phyloP scores from a whole-genome alignment of 2,329 filamentous ascomycete genomes.

The Grosmannia serpens region DNA sequence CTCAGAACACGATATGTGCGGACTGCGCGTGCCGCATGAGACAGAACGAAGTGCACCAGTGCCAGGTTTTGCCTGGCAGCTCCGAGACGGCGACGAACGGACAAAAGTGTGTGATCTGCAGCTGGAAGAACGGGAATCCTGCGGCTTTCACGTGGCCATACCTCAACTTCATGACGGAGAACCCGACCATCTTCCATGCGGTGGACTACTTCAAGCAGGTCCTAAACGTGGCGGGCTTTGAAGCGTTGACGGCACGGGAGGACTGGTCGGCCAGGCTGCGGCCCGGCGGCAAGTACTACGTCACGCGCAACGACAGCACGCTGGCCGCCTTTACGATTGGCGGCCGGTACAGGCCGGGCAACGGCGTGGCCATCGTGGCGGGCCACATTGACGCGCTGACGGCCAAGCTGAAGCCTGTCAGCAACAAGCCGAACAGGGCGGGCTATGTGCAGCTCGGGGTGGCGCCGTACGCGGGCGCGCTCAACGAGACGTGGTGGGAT shows the following conservation, averaged over 20 bases:
- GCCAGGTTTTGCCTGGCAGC: constrained; percentile 7
- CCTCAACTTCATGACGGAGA: constrained; percentile 73
- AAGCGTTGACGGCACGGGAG: constrained; percentile 66
- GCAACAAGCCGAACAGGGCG: constrained; percentile 69
- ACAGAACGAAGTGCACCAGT: constrained; percentile 2
- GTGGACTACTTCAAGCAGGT: constrained; percentile 68
- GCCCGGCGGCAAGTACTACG: constrained; percentile 44
- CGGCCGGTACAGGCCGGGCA: constrained; percentile 23
- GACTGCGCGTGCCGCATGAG: constrained; percentile 25
- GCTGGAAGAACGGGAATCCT: constrained; percentile 31
- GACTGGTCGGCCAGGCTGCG: constrained; percentile 63
- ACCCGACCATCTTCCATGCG: constrained; percentile 88
- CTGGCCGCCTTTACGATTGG: constrained; percentile 26
- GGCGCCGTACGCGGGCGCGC: constrained; percentile 78
- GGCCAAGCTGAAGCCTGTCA: constrained; percentile 82
- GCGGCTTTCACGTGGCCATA: constrained; percentile 73
- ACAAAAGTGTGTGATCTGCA: constrained; percentile 23
- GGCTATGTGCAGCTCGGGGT: constrained; percentile 86
- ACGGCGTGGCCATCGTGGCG: constrained; percentile 43
- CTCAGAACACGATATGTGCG: constrained; percentile 26
- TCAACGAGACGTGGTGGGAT: constrained; percentile 95
- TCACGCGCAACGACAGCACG: constrained; percentile 24
- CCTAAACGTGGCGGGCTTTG: constrained; percentile 61
- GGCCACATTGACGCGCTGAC: constrained; percentile 91
- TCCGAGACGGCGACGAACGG: background rate